These are phyloP conservation scores for Cladosporium sp. DNA, from an alignment of 2,329 filamentous ascomycete species.

Conservation along the genomic window DNA sequence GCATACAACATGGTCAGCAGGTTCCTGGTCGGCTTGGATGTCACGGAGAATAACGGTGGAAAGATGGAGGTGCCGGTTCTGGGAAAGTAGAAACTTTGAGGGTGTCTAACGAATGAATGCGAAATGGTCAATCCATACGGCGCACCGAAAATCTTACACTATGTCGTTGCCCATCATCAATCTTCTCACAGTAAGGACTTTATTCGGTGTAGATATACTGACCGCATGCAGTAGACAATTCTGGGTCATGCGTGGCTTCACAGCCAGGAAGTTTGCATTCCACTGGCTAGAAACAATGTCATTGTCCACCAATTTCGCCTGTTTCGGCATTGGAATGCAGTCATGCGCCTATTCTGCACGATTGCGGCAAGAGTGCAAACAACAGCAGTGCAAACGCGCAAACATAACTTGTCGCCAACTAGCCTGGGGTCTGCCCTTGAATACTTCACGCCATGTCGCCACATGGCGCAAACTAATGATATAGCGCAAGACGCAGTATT, in stretches of 20 bases:
- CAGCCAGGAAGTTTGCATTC: not conserved
- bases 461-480: no score
- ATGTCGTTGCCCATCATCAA: no score
- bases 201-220: no score
- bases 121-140: not conserved
- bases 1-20: constrained; percentile 37
- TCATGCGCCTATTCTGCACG: not conserved
- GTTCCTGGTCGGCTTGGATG: constrained; percentile 36
- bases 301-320: not conserved
- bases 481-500: not conserved
- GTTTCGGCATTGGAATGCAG: not conserved
- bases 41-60: constrained; percentile 35
- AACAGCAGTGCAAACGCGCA: not conserved
- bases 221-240: not conserved
- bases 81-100: not conserved
- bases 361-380: constrained; percentile 2
- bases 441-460: no score
- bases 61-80: constrained; percentile 29
- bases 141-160: not conserved
- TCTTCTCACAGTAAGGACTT: no score
- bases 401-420: not conserved
- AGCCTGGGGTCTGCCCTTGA: no score
- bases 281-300: not conserved
- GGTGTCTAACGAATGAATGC: not conserved
- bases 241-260: not conserved